Evolutionary conservation across 2,329 filamentous ascomycete species (phyloP), one percentile per base, ranked within the genome.

Genomic region (Talaromyces sp.): DNA sequence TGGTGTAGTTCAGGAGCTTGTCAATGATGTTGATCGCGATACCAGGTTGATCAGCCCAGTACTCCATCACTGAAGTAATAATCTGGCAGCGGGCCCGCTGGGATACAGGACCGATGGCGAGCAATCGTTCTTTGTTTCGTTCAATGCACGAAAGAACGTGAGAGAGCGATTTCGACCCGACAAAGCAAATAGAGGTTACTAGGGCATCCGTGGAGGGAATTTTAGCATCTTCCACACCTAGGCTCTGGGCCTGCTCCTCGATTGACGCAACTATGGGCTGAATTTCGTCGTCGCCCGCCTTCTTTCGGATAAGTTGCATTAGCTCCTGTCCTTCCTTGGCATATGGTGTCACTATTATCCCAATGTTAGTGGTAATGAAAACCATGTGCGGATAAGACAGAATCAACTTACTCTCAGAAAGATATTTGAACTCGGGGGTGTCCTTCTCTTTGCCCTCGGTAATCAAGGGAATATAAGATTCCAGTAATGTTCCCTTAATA

Each of bases 91-190:
- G 86, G 1, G 91, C 91, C 2, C 82, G 82, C 53, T 91, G 84
- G 0, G 89, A 93, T 41, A 85, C 82, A 1, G 86, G 81, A 0
- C 90, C 91, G 33, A 93, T 86, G 52, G 89, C 86, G 2, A 96
- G 79, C 1, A 99, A 85, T 27, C 91, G 86, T 49, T 93, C 90
- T 75, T 96, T 96, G 75, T 89, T 93, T 53, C 94, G 88, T 73
- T 99, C 94, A 60, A 99, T 96, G 71, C 90, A 96, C 8, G 92
- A 95, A 14, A 99, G 84, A 3, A 97, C 91, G 72, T 99, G 94
- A 11, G 92, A 97, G 29, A 99, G 84, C 0, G 93, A 97, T 75
- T 99, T 99, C 59, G 90, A 92, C 40, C 94, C 94, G 44, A 97
- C 87, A 75, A 86, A 94, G 77, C 93, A 94, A 61, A 99, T 92